These are phyloP conservation scores for Rhodamnia rubescens DNA, from an alignment of 345 rosid genomes.

Conservation along the genomic window DNA sequence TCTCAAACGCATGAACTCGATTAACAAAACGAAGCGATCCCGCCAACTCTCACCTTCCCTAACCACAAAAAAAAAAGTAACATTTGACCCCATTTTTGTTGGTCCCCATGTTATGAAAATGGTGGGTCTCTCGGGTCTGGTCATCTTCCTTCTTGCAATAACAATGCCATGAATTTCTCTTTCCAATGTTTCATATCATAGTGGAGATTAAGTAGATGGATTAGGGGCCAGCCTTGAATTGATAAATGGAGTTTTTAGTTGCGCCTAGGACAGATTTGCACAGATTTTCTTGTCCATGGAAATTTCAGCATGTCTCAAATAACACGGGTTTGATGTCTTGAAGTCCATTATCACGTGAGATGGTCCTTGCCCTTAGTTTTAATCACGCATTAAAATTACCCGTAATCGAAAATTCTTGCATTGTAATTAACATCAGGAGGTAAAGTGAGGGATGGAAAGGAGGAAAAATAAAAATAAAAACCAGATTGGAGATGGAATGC, in stretches of 20 bases:
- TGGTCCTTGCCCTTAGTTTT: not conserved
- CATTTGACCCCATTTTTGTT: not conserved
- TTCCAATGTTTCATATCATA: not conserved
- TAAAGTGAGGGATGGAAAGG: not conserved
- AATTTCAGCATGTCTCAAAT: not conserved
- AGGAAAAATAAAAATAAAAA: not conserved
- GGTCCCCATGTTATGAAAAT: not conserved
- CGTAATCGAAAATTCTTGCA: not conserved
- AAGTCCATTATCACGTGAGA: not conserved
- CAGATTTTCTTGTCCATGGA: not conserved
- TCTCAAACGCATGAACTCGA: not conserved
- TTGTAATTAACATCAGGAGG: not conserved
- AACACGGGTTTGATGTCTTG: not conserved
- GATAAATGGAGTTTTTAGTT: not conserved
- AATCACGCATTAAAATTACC: not conserved
- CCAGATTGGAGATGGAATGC: not conserved
- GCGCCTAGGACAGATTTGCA: not conserved
- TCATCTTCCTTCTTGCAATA: not conserved
- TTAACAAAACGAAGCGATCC: not conserved
- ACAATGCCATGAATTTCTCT: not conserved
- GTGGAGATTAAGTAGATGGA: not conserved
- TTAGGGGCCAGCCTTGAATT: not conserved
- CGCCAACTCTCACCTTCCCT: constrained; percentile 3
- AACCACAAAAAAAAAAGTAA: not conserved
- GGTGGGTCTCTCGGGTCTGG: not conserved